Evolutionary conservation across 352 stramenopile species (phyloP), one percentile per base, ranked within the genome.

Genomic region (Phytophthora cactorum): DNA sequence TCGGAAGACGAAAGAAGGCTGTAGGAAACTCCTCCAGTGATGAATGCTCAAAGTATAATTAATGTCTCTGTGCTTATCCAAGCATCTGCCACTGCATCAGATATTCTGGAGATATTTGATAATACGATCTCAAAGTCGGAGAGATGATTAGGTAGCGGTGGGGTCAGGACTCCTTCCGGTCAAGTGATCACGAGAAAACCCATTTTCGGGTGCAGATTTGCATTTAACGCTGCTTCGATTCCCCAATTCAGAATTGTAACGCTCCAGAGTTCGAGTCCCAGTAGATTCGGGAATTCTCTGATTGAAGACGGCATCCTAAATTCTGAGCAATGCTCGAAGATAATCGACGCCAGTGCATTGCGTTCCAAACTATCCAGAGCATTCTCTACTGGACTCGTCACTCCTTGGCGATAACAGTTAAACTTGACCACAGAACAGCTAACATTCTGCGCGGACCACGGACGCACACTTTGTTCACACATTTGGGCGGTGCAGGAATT

Each of bases 231-330:
- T 4, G 78, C 73, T 2, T 82, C 54, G 0, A 8, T 5, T 0
- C 52, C 49, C 80, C 80, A 88, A 28, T 54, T 58, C 7, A 67
- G 27, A 0, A 89, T 45, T 14, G 78, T 85, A 45, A 75, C 80
- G 57, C 86, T 89, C 63, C 71, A 89, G 4, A 86, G 59, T 15
- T 88, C 79, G 46, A 88, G 44, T n/a, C 75, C 72, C 2, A 86
- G 31, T 5, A 88, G 49, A 44, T 88, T 82, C 5, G 36, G 59
- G 41, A 83, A 88, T 0, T 57, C 38, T 3, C 49, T 38, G 15
- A 88, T 53, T 2, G 52, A 51, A 22, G 61, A 15, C 1, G 77
- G 70, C 44, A 88, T 72, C 17, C 29, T 38, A 6, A 88, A 66
- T 0, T 41, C 52, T 0, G 69, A 58, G 25, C 79, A 88, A 51